Conservation (phyloP, 2,329 filamentous ascomycete species). For the Emergomyces pasteurianus region DNA sequence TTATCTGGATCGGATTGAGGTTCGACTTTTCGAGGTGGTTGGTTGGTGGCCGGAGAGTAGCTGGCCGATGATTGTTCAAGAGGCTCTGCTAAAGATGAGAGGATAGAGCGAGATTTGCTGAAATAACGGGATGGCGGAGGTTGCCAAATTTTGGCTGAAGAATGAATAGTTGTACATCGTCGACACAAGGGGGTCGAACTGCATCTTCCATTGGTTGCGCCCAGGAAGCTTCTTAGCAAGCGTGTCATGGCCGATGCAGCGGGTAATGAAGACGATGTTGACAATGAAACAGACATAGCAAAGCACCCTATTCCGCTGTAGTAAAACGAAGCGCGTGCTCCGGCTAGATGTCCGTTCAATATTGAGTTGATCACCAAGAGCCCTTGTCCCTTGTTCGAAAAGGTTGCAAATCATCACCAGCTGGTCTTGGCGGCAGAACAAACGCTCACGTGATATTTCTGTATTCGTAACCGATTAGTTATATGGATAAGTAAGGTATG, state of each 20-base stretch:
- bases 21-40: not conserved
- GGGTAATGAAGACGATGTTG: not conserved
- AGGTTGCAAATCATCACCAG: too few relatives aligned
- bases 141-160: not conserved
- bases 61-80: not conserved
- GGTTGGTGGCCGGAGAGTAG: not conserved
- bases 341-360: not conserved
- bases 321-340: not conserved
- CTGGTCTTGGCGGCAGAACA: too few relatives aligned
- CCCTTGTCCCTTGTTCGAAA: too few relatives aligned
- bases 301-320: not conserved
- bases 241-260: not conserved
- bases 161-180: not conserved
- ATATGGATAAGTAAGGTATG: too few relatives aligned
- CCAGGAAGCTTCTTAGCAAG: not conserved
- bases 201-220: not conserved
- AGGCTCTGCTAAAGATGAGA: not conserved
- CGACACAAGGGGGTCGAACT: not conserved
- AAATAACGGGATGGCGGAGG: not conserved
- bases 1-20: not conserved
- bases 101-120: not conserved
- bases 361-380: not conserved
- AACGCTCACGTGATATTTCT: too few relatives aligned
- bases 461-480: too few relatives aligned
- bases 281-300: not conserved